phyloP scores from a whole-genome alignment of 352 stramenopile genomes.

The Phytophthora lateralis region DNA sequence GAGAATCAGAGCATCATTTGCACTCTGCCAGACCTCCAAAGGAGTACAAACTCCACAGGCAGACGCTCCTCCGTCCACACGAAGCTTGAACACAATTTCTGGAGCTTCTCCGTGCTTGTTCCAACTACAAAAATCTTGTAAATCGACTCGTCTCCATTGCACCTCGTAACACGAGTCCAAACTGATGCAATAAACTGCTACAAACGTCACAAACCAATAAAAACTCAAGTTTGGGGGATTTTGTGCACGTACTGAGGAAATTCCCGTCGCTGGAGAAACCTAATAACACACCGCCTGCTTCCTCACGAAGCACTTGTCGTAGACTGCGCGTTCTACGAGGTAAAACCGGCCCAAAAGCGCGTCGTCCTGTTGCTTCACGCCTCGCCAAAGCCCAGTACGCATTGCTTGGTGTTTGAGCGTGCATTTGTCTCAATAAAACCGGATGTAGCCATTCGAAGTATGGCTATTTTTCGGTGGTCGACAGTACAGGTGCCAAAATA shows the following conservation, averaged over 20 bases:
- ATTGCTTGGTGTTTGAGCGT: background rate
- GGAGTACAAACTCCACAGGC: slow-evolving; percentile 26
- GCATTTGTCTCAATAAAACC: slow-evolving; percentile 1
- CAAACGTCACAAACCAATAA: background rate
- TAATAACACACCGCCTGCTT: slow-evolving; percentile 58
- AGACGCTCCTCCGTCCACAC: slow-evolving; percentile 22
- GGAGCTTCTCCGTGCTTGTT: slow-evolving; percentile 13
- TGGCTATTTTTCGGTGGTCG: slow-evolving; percentile 8
- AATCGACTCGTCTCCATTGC: slow-evolving; percentile 51
- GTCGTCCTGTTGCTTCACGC: slow-evolving; percentile 17
- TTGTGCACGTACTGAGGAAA: slow-evolving; percentile 48
- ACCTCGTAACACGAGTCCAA: slow-evolving; percentile 46
- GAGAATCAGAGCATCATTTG: slow-evolving; percentile 52
- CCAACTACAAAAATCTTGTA: slow-evolving; percentile 15
- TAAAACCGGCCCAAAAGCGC: slow-evolving; percentile 1
- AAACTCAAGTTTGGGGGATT: background rate
- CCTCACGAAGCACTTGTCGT: slow-evolving; percentile 41
- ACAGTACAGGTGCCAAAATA: background rate
- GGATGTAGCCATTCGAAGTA: slow-evolving; percentile 1
- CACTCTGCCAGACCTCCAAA: slow-evolving; percentile 67
- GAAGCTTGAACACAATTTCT: slow-evolving; percentile 22
- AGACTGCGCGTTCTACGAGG: slow-evolving; percentile 21
- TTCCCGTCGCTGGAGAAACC: slow-evolving; percentile 75
- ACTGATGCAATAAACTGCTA: slow-evolving; percentile 55
- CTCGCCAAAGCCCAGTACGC: slow-evolving; percentile 12